Evolutionary conservation across 805 yeast genomes (phyloP).

Genomic region (Soucietia sequanensis): DNA sequence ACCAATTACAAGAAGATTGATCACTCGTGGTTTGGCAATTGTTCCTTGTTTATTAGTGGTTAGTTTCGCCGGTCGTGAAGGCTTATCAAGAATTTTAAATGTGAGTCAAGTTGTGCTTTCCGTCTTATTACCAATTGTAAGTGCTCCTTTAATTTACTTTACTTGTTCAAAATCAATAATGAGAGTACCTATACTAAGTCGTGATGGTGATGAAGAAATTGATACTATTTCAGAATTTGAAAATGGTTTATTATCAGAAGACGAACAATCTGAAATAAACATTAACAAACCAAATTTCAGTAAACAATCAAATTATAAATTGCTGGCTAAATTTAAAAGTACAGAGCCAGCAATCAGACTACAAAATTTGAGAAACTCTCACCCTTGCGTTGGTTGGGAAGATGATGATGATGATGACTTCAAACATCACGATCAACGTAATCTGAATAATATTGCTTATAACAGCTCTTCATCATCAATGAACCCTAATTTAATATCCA

Average conservation of each 20-base stretch:
- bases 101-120: constrained; percentile 82
- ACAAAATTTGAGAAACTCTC: constrained; percentile 37
- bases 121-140: constrained; percentile 77
- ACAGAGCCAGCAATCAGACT: constrained; percentile 41
- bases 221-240: constrained; percentile 16
- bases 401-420: constrained; percentile 28
- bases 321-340: constrained; percentile 22
- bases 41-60: constrained; percentile 82
- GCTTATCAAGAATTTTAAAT: constrained; percentile 71
- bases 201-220: constrained; percentile 30
- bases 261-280: background rate
- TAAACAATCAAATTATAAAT: background rate
- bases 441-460: constrained; percentile 18
- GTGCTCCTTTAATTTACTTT: constrained; percentile 84
- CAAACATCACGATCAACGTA: constrained; percentile 1
- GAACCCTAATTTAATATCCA: background rate
- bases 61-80: constrained; percentile 72
- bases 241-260: background rate
- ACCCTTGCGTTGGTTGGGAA: constrained; percentile 44
- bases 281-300: background rate
- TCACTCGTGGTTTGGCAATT: constrained; percentile 82
- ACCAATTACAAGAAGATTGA: constrained; percentile 77
- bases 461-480: constrained; percentile 2
- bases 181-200: constrained; percentile 47
- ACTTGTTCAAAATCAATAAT: constrained; percentile 68